These are phyloP conservation scores for Phytophthora citricola DNA, from an alignment of 352 stramenopile species.

Conservation along the genomic window DNA sequence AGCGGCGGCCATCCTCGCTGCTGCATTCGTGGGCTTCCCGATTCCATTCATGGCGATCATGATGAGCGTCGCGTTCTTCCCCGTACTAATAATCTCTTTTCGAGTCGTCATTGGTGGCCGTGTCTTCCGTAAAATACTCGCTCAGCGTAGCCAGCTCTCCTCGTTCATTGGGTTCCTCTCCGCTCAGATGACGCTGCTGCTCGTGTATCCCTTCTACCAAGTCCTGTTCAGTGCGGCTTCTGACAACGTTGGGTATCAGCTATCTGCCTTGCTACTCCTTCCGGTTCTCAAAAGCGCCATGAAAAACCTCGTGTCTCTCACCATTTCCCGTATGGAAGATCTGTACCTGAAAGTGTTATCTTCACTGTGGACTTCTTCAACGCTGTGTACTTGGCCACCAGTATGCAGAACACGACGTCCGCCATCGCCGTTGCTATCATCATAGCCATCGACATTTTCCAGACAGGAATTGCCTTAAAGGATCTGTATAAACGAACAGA, in stretches of 20 bases:
- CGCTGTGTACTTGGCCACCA: constrained; percentile 17
- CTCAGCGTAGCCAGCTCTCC: constrained; percentile 1
- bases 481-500: neutral
- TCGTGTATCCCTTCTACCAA: constrained; percentile 16
- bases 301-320: constrained; percentile 12
- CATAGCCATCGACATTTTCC: constrained; percentile 16
- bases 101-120: neutral
- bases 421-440: constrained; percentile 5
- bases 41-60: constrained; percentile 19
- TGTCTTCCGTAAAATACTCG: constrained; percentile 1
- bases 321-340: constrained; percentile 6
- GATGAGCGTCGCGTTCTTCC: constrained; percentile 8
- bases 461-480: neutral
- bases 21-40: constrained; percentile 3
- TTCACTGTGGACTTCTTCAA: constrained; percentile 25
- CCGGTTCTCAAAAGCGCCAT: constrained; percentile 11
- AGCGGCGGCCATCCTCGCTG: too few relatives aligned
- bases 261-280: constrained; percentile 1
- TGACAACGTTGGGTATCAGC: neutral
- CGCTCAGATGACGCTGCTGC: constrained; percentile 7
- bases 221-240: constrained; percentile 1
- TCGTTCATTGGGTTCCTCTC: constrained; percentile 7
- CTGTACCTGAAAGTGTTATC: constrained; percentile 10
- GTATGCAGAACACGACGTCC: constrained; percentile 22
- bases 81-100: constrained; percentile 1